Base-by-base conservation (phyloP, 2,329 filamentous ascomycete species). In the Colletotrichum musicola region DNA sequence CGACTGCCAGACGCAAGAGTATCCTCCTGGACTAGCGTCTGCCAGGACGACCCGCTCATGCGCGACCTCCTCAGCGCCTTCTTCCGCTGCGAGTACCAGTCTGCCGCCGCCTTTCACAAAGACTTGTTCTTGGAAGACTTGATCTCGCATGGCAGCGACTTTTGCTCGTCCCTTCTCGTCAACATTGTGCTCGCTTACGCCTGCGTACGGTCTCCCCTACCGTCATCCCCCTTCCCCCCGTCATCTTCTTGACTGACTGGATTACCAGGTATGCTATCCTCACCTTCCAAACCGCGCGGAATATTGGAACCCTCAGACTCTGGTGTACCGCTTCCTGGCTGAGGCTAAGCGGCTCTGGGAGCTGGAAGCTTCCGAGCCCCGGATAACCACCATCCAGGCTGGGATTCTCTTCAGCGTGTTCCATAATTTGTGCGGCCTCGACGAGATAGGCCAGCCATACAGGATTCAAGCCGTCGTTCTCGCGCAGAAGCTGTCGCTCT, bases 321-420 rank as follows among this genome's bases (percentile, higher is more conserved):
- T 81, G 0, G 51, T 67, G 0, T 82, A 81, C 30, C 74, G 75
- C 2, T 82, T 83, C 20, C 63, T 79, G 4, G 77, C 79, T 0
- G 81, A 83, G 70, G 79, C 80, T 0, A 79, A 77, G 35, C 76
- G 80, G 2, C 66, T 82, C 3, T 80, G 80, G 77, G 79, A 82
- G 18, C 60, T 80, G 0, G 77, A 81, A 54, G 68, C 74, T 42
- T 68, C 64, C 6, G 61, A 72, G 4, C 7, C 12, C 7, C 66
- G 73, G 0, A 68, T 83, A 6, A 80, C 80, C 0, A 81, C 78
- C 0, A 73, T 81, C 1, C 80, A 82, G 55, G 77, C 81, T 1
- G 78, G 76, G 0, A 73, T 78, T 0, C 60, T 82, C 2, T 74
- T 82, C 6, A 75, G 75, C 14, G 63, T 79, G 0, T 71, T 74